A percentile compares a stretch with the other conserved stretches of the same genome.
phyloP scores from a whole-genome alignment of 2,329 filamentous ascomycete species.

The Zymoseptoria crescenta region DNA sequence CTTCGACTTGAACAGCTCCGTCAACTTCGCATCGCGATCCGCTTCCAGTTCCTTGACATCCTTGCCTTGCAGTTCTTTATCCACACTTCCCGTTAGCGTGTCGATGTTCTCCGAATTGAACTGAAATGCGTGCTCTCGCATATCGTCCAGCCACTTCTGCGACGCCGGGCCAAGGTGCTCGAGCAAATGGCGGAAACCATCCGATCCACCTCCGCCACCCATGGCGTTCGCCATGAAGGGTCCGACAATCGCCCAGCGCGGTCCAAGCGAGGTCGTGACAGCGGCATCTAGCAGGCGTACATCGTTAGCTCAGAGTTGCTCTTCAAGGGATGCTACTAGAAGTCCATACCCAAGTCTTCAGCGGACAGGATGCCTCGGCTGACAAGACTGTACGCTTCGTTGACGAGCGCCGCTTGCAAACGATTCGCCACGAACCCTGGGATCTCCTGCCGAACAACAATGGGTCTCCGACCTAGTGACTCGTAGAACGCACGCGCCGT shows the following conservation, averaged over 20 bases:
- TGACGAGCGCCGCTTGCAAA: slow-evolving; percentile 35
- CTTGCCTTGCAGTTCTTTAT: neutral
- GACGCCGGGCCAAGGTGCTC: slow-evolving; percentile 12
- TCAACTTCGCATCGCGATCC: neutral
- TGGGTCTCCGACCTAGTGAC: slow-evolving; percentile 34
- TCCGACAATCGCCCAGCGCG: slow-evolving; percentile 15
- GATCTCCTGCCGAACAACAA: slow-evolving; percentile 36
- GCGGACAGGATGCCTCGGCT: slow-evolving; percentile 27
- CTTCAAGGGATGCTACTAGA: slow-evolving; percentile 2
- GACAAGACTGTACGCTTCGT: slow-evolving; percentile 33
- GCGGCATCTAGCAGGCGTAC: slow-evolving; percentile 9
- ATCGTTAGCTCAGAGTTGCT: slow-evolving; percentile 6
- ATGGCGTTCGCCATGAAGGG: slow-evolving; percentile 26
- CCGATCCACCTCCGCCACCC: slow-evolving; percentile 5
- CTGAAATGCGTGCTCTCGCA: slow-evolving; percentile 11
- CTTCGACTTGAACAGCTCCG: neutral
- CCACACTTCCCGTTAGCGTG: neutral
- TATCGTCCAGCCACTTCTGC: slow-evolving; percentile 10
- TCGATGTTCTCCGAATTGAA: neutral
- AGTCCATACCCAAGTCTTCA: slow-evolving; percentile 23
- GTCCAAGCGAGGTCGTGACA: slow-evolving; percentile 12
- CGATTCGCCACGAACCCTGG: slow-evolving; percentile 41
- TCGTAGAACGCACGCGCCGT: slow-evolving; percentile 34
- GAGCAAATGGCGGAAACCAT: slow-evolving; percentile 10
- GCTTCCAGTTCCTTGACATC: neutral